These are phyloP conservation scores for Moniliophthora roreri DNA, from an alignment of 1,284 basidiomycete genomes.

Conservation along the genomic window DNA sequence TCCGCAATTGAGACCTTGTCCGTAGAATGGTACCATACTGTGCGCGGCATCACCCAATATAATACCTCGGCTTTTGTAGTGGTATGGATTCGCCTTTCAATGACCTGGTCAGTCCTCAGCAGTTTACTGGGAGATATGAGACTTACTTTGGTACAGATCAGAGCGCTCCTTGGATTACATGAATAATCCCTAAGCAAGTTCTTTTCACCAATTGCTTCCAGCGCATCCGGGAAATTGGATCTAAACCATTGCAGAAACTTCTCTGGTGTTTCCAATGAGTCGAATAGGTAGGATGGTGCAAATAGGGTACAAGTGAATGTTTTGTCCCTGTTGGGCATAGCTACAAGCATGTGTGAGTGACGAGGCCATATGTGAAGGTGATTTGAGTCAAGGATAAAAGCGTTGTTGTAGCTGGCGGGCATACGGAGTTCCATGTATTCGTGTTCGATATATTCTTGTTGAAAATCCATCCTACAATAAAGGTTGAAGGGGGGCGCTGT, in stretches of 20 bases:
- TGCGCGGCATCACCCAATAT: constrained; percentile 95
- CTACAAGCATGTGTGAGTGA: constrained; percentile 98
- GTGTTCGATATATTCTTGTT: constrained; percentile 92
- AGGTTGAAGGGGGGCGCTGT: constrained; percentile 5
- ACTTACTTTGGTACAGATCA: constrained; percentile 88
- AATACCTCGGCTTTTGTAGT: constrained; percentile 86
- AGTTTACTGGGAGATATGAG: constrained; percentile 8
- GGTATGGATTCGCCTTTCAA: constrained; percentile 76
- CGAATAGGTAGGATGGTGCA: constrained; percentile 81
- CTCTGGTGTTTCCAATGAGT: constrained; percentile 60
- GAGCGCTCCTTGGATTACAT: constrained; percentile 82
- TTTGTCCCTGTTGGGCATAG: constrained; percentile 95
- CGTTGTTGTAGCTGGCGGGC: constrained; percentile 69
- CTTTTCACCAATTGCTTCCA: constrained; percentile 81
- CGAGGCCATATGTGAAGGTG: constrained; percentile 99
- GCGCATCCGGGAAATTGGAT: constrained; percentile 84
- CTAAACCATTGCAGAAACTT: constrained; percentile 78
- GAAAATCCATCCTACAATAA: constrained; percentile 80
- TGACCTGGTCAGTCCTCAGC: no score
- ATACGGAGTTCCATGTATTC: constrained; percentile 97
- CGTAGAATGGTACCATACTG: constrained; percentile 98
- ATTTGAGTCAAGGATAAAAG: constrained; percentile 88
- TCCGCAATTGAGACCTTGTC: constrained; percentile 97
- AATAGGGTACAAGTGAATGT: constrained; percentile 93
- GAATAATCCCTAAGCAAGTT: constrained; percentile 75